Percentiles rank a stretch among this genome's conserved stretches.
phyloP scores from a whole-genome alignment of 352 stramenopile genomes.

The Blastocystis hominis region DNA sequence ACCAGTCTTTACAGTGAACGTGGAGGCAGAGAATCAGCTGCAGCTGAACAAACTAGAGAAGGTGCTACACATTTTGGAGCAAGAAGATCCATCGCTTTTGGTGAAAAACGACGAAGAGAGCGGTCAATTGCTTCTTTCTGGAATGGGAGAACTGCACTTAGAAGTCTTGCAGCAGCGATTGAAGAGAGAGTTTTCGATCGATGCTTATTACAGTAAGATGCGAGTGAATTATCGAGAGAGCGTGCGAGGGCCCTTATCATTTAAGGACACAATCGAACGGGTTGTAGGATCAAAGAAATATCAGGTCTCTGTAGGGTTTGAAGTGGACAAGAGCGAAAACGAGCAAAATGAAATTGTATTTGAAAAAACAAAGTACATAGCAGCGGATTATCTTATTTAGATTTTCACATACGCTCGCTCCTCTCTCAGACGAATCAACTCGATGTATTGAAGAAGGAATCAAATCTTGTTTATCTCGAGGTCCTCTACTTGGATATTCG shows the following conservation, averaged over 20 bases:
- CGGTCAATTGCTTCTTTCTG: constrained; percentile 93
- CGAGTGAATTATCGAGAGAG: constrained; percentile 56
- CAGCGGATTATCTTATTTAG: neutral
- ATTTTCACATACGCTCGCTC: neutral
- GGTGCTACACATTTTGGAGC: constrained; percentile 63
- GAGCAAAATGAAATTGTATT: constrained; percentile 19
- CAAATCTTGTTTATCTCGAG: neutral
- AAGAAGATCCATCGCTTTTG: constrained; percentile 91
- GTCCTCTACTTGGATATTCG: neutral
- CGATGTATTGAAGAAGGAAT: neutral
- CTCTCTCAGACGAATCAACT: neutral
- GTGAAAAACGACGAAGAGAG: constrained; percentile 81
- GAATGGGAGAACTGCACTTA: constrained; percentile 92
- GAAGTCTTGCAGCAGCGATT: constrained; percentile 98
- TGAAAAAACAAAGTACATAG: neutral
- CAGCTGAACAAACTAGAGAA: constrained; percentile 49
- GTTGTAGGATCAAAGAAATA: neutral
- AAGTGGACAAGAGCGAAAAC: neutral
- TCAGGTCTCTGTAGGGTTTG: neutral
- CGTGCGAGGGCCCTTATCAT: neutral
- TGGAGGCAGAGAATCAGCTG: constrained; percentile 42
- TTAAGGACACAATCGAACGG: neutral
- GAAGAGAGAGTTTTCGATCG: constrained; percentile 89
- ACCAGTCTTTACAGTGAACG: constrained; percentile 52
- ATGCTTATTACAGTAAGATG: constrained; percentile 63